Evolutionary conservation across 2,329 filamentous ascomycete species (phyloP).

Genomic region (Parasarocladium wereldwijsianum): DNA sequence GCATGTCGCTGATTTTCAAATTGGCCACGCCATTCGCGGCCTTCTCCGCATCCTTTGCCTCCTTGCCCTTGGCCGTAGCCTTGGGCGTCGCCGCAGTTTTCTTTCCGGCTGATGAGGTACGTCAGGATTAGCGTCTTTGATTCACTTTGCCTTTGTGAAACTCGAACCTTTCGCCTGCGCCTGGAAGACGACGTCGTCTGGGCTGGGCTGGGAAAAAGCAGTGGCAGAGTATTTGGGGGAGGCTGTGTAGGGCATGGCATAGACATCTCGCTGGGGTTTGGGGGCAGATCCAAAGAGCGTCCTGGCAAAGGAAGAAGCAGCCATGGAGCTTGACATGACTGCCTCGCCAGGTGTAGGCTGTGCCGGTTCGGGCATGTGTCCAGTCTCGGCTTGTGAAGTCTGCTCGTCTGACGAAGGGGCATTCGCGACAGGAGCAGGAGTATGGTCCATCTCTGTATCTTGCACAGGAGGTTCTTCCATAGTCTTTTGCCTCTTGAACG

Average conservation of each 20-base stretch:
- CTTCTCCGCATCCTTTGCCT: constrained; percentile 10
- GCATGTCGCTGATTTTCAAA: constrained; percentile 33
- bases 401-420: background rate
- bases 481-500: constrained; percentile 13
- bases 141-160: constrained; percentile 33
- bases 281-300: constrained; percentile 32
- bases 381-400: background rate
- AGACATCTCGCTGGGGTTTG: constrained; percentile 16
- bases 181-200: constrained; percentile 75
- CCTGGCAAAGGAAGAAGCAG: constrained; percentile 42
- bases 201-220: constrained; percentile 74
- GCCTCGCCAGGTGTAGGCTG: constrained; percentile 2
- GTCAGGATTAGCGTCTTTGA: constrained; percentile 41
- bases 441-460: background rate
- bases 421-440: background rate
- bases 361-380: background rate
- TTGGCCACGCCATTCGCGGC: constrained; percentile 16
- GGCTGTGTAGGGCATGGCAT: constrained; percentile 33
- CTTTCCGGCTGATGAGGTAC: constrained; percentile 30
- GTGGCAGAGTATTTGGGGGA: constrained; percentile 35
- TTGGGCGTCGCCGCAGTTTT: constrained; percentile 13
- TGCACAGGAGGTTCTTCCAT: too few relatives aligned
- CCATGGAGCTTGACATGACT: constrained; percentile 9
- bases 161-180: constrained; percentile 83
- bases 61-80: constrained; percentile 16